Conservation (phyloP, 768 basidiomycete genomes). For the Mycena filopes region DNA sequence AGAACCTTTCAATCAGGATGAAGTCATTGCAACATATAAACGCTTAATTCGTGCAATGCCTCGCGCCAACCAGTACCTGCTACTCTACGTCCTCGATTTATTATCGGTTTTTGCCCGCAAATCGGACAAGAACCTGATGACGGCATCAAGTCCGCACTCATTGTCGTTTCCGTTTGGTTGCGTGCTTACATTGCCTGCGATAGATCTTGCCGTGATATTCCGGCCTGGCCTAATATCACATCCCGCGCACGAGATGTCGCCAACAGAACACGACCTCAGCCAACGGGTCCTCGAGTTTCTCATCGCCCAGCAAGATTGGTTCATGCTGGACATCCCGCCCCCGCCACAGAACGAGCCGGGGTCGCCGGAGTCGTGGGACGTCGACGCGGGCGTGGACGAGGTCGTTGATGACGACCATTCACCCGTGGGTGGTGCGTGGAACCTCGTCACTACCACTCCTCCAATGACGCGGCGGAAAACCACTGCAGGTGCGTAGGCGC, state of each 20-base stretch:
- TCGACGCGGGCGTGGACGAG: conserved; percentile 64
- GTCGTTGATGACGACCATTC: conserved; percentile 57
- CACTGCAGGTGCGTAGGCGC: conserved; percentile 37
- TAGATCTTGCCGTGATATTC: conserved; percentile 97
- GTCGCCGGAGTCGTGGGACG: too few relatives aligned
- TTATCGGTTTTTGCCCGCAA: conserved; percentile 95
- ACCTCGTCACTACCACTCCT: conserved; percentile 51
- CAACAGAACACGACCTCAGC: conserved; percentile 86
- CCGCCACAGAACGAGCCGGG: conserved; percentile 54
- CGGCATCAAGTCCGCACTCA: conserved; percentile 78
- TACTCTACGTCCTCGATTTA: conserved; percentile 96
- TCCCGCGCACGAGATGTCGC: conserved; percentile 86
- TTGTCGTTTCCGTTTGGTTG: conserved; percentile 8
- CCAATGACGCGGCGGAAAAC: conserved; percentile 45
- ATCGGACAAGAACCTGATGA: conserved; percentile 95
- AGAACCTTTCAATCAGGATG: conserved; percentile 73
- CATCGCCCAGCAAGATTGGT: conserved; percentile 96
- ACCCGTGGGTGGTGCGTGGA: conserved; percentile 62
- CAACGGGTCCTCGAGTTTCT: conserved; percentile 95
- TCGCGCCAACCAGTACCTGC: conserved; percentile 91
- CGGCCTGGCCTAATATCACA: conserved; percentile 94
- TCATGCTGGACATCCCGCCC: conserved; percentile 88
- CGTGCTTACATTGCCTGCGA: conserved; percentile 6
- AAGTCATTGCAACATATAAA: conserved; percentile 84
- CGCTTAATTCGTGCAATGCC: conserved; percentile 87